Evolutionary conservation across 2,329 filamentous ascomycete genomes (phyloP), one percentile per base, ranked within the genome.

Genomic region (Fusarium liriodendri): DNA sequence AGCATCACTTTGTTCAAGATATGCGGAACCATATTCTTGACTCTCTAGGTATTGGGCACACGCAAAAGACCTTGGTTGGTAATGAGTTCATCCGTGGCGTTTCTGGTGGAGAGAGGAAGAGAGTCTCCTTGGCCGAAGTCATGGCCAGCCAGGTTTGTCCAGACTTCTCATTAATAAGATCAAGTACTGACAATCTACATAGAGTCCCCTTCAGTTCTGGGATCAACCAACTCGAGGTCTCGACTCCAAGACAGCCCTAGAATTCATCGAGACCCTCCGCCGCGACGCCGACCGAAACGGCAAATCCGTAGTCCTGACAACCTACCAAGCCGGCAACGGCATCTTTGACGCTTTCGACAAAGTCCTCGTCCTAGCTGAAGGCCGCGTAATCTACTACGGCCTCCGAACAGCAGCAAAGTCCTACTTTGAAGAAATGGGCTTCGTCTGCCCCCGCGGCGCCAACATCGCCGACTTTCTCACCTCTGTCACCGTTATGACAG

Each of bases 391-490:
- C 63, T 94, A 89, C 82, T 90, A 90, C 78, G 92, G 92, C 0
- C 89, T 88, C 3, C 86, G 88, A 5, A 83, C 84, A n/a, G 85
- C 89, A 52, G 92, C 92, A 4, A 88, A 86, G 65, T 84, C 89
- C 66, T 94, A 93, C 80, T 94, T 94, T 78, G 85, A 90, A 67
- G 85, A 90, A 59, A 85, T 94, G 18, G 92, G 92, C 11, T 93
- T 92, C 79, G 77, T 89, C 58, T 90, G 80, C 38, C 79, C 80
- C n/a, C 72, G 77, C 0, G 79, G 83, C 18, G 80, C 89, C 68
- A 93, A 91, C 6, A 90, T 90, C 2, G 90, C 91, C 7, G 92
- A 94, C 78, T 94, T 93, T 81, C 81, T 94, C 40, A 93, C 92
- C 3, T 90, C 90, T 0, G 85, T 93, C 9, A 93, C 91, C 1